Evolutionary conservation across 2,329 filamentous ascomycete species (phyloP), one percentile per base, ranked within the genome.

Genomic region (Penicillium sp.): DNA sequence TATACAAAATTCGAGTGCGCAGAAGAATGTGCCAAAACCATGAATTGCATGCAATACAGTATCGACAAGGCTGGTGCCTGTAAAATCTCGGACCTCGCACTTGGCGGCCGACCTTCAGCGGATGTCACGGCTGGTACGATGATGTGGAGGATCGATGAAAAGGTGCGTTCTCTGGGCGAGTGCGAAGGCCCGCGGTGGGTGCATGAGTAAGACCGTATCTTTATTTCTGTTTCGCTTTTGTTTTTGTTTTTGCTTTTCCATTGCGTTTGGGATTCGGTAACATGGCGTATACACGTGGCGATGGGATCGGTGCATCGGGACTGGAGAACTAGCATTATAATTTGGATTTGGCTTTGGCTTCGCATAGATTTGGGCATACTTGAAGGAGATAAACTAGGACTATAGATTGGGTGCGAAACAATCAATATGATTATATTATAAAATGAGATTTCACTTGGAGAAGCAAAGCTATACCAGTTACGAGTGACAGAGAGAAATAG

Each of bases 111-210:
- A 9, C 51, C 63, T 24, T 31, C 47, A 9, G 44, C 56, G 8
- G 63, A 62, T 1, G 50, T 56, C 2, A 37, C 49, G 41, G 60
- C 64, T 11, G 64, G 64, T 5, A 60, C 60, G n/a, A 63, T 66
- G 64, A 48, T 66, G 50, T 65, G 63, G 61, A 57, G 63, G 10
- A 56, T 66, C 24, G 64, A 66, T 45, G 56, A 60, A n/a, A 56
- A 53, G 3, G 24, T 66, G 0, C 41, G 52, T 19, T 22, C 29
- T n/a, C 55, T 53, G 41, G 58, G 57, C 6, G 24, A 49, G 9
- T 66, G 64, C 52, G 6, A 49, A 6, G 33, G 51, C n/a, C 58
- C 57, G 5, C 19, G 24, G 10, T 66, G 59, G 56, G 47, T 64
- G 5, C 10, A 39, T 31, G 5, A 48, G 24, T 19, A 11, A 3